phyloP scores from a whole-genome alignment of 805 yeast species.

The Saccharomyces mikatae region DNA sequence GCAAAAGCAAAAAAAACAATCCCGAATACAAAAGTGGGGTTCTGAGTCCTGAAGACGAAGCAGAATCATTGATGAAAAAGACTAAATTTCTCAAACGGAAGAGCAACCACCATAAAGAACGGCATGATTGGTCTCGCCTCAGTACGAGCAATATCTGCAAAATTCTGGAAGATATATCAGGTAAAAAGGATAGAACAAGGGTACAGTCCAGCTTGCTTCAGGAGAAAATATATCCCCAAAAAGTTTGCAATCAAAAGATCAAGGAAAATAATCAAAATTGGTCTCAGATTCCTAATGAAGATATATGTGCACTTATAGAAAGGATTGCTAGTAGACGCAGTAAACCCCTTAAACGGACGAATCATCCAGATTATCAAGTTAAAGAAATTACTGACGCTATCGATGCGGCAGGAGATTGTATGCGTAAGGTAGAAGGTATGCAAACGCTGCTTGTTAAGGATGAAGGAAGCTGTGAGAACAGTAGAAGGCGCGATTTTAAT shows the following conservation, averaged over 20 bases:
- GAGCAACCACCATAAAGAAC: not conserved
- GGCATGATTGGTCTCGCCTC: not conserved
- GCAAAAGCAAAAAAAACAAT: not conserved
- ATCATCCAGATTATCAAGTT: not conserved
- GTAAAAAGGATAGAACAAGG: not conserved
- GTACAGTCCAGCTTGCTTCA: not conserved
- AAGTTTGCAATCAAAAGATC: not conserved
- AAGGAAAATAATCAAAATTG: not conserved
- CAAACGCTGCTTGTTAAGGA: not conserved
- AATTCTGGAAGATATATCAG: not conserved
- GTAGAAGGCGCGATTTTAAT: not conserved
- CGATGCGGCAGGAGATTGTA: not conserved
- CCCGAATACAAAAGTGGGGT: not conserved
- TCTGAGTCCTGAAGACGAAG: not conserved
- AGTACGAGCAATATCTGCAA: not conserved
- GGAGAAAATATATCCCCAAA: not conserved
- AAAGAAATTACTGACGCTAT: not conserved
- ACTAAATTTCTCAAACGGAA: not conserved
- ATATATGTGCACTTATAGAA: not conserved
- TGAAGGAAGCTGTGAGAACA: not conserved
- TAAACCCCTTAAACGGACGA: not conserved
- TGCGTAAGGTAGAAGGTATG: not conserved
- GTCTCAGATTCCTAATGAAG: not conserved
- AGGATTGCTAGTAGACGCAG: not conserved
- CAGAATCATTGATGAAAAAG: not conserved